phyloP scores from a whole-genome alignment of 352 stramenopile species.

The Phytophthora brassicae region DNA sequence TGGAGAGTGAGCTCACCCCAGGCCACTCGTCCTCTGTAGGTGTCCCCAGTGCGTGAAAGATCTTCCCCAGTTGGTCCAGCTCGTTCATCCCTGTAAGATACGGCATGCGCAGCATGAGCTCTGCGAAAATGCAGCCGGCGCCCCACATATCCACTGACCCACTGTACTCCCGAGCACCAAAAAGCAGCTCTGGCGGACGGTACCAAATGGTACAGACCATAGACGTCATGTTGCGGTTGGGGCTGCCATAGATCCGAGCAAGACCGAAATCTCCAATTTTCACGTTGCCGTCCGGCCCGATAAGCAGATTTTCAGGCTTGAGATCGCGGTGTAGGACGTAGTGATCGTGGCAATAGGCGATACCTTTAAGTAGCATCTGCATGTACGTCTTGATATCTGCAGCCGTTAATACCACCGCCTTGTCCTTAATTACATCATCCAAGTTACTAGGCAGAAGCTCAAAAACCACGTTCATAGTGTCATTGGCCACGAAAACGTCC shows the following conservation, averaged over 20 bases:
- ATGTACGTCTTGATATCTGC: constrained; percentile 89
- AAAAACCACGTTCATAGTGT: constrained; percentile 91
- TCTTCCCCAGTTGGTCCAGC: constrained; percentile 84
- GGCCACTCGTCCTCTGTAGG: constrained; percentile 82
- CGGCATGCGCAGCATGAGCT: constrained; percentile 81
- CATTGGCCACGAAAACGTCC: constrained; percentile 86
- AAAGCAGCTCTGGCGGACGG: constrained; percentile 85
- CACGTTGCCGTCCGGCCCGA: constrained; percentile 74
- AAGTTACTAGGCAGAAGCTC: constrained; percentile 87
- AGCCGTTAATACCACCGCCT: constrained; percentile 80
- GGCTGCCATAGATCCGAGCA: constrained; percentile 79
- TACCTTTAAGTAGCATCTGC: constrained; percentile 79
- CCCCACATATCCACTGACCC: constrained; percentile 88
- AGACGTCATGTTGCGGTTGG: constrained; percentile 88
- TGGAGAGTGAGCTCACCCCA: constrained; percentile 65
- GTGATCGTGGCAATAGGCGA: constrained; percentile 82
- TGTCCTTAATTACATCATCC: constrained; percentile 90
- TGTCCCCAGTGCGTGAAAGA: constrained; percentile 86
- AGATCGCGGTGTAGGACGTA: constrained; percentile 87
- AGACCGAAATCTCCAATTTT: constrained; percentile 91
- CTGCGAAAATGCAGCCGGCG: constrained; percentile 86
- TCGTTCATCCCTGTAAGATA: constrained; percentile 85
- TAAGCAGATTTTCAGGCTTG: constrained; percentile 89
- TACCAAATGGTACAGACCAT: constrained; percentile 91
- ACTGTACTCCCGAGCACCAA: constrained; percentile 84